phyloP scores from a whole-genome alignment of 202 grass and related monocot genomes.

The Eragrostis tef region DNA sequence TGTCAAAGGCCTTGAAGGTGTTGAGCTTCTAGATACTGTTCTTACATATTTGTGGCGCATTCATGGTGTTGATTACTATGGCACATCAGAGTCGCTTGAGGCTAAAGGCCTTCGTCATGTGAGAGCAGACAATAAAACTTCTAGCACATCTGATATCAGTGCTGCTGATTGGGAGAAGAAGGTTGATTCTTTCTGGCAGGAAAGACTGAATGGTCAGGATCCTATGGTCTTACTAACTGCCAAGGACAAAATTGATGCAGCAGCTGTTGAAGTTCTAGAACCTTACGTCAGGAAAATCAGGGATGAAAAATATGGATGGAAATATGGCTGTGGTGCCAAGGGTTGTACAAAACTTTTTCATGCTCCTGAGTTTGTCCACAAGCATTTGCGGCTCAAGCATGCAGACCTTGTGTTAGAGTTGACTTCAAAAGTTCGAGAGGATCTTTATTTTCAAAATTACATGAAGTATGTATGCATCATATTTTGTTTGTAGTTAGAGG shows the following conservation, averaged over 20 bases:
- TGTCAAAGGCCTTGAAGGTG: constrained; percentile 94
- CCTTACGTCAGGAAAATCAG: constrained; percentile 92
- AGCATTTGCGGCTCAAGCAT: constrained; percentile 96
- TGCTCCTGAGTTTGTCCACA: constrained; percentile 96
- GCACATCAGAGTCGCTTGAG: constrained; percentile 73
- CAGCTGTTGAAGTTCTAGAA: constrained; percentile 80
- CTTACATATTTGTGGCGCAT: constrained; percentile 95
- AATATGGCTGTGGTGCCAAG: constrained; percentile 95
- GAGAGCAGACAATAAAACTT: constrained; percentile 75
- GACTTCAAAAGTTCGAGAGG: constrained; percentile 87
- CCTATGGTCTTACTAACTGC: constrained; percentile 72
- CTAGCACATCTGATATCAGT: constrained; percentile 59
- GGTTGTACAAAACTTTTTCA: constrained; percentile 97
- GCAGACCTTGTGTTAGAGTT: constrained; percentile 76
- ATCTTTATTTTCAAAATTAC: constrained; percentile 94
- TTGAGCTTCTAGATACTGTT: constrained; percentile 88
- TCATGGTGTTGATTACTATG: constrained; percentile 98
- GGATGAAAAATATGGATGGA: constrained; percentile 99
- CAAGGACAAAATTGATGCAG: constrained; percentile 95
- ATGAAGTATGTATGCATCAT: constrained; percentile 74
- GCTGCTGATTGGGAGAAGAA: constrained; percentile 93
- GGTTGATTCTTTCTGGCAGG: constrained; percentile 81
- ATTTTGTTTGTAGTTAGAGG: constrained; percentile 33
- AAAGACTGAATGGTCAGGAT: constrained; percentile 78
- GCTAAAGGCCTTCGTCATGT: constrained; percentile 80